Base-by-base conservation (phyloP, 2,329 filamentous ascomycete genomes). In the Chaetomium sp. region DNA sequence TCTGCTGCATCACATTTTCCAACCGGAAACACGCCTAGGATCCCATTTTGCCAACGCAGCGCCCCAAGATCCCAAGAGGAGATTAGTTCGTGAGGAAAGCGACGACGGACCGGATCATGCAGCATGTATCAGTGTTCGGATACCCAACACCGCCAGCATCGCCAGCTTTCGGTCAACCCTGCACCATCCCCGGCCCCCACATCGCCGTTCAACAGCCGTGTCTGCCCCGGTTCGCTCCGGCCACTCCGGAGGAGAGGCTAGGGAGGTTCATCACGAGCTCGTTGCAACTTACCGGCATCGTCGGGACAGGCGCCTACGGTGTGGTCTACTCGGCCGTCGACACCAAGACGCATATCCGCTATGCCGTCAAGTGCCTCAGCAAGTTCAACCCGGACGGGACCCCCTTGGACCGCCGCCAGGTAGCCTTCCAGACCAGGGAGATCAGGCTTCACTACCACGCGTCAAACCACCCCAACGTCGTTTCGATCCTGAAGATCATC, bases 321-420 rank as follows among this genome's bases (percentile, higher is more conserved):
- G 91, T 96, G 43, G 94, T 99, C 33, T 97, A 97, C 76, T 84
- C 86, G 62, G 91, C 91, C 67, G 78, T 88, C 73, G 91, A 94
- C 74, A 82, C 92, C 69, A 86, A 86, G 70, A 92, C 85, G 64
- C 82, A 87, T 69, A 81, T 85, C 56, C 85, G 84, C 62, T 99
- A 95, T 78, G 94, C 94, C 61, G 92, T 99, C 69, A 99, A 99
- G 79, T 92, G 91, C 59, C 81, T 99, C 69, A 94, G 90, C 85
- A 97, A 96, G 74, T 80, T 86, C 72, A 94, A 92, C 72, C 67
- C 79, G 62, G 81, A 85, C 69, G 83, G 83, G 62, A 77, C 79
- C 10, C 80, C 80, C 38, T 78, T 97, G 76, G 91, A 97, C 74
- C 79, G 82, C 65, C 84, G 92, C 64, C 91, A 97, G 70, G 81